Conservation (phyloP, 352 stramenopile genomes). For the Phytopythium aichiense region DNA sequence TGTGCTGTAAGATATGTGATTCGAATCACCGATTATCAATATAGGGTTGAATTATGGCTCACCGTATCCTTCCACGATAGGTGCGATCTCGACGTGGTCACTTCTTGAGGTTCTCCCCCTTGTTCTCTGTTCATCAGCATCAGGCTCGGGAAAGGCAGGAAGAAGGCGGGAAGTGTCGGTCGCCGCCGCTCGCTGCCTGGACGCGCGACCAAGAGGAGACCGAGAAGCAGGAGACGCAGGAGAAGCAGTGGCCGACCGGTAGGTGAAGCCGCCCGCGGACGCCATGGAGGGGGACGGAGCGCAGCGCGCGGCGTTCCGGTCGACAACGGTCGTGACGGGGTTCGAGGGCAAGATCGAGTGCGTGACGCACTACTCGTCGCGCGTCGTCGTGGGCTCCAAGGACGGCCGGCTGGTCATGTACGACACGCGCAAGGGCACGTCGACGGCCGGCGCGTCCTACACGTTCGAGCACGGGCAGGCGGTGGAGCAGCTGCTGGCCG, state of each 20-base stretch:
- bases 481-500: conserved; percentile 77
- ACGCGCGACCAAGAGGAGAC: neutral
- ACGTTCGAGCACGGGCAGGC: conserved; percentile 67
- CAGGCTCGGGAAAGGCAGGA: no score
- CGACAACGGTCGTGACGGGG: conserved; percentile 59
- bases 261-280: neutral
- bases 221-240: neutral
- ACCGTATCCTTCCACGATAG: neutral
- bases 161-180: neutral
- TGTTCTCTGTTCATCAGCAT: neutral
- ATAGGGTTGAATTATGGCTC: no score
- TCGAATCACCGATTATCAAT: no score
- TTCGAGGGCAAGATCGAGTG: conserved; percentile 84
- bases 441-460: conserved; percentile 49
- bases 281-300: conserved; percentile 6
- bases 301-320: conserved; percentile 72
- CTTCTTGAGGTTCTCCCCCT: neutral
- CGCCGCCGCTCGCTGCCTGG: neutral
- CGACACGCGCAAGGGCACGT: conserved; percentile 81
- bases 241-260: neutral
- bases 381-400: conserved; percentile 74
- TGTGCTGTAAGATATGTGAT: no score
- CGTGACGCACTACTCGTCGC: conserved; percentile 85
- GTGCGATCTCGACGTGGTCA: neutral
- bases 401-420: conserved; percentile 85